Percentiles rank a stretch among this genome's conserved stretches.
Evolutionary conservation across 371 early-diverging fungal genomes (phyloP).

Genomic region (Mortierella sp.): DNA sequence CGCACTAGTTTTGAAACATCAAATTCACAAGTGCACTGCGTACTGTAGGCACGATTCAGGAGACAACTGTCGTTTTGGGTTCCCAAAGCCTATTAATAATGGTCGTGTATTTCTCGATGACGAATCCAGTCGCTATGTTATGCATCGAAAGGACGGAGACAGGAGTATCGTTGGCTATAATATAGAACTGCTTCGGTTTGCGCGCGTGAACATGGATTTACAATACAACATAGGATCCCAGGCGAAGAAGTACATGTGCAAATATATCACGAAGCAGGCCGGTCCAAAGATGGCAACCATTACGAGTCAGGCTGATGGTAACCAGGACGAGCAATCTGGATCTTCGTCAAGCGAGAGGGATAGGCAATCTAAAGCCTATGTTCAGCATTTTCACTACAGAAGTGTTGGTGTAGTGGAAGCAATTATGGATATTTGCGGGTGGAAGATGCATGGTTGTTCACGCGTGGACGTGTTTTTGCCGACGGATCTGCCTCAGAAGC

Average conservation of each 20-base stretch:
- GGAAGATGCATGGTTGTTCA: slow-evolving; percentile 33
- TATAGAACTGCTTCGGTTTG: slow-evolving; percentile 22
- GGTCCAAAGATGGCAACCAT: slow-evolving; percentile 9
- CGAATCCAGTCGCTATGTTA: slow-evolving; percentile 12
- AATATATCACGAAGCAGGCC: slow-evolving; percentile 22
- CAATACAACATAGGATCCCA: slow-evolving; percentile 21
- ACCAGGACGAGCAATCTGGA: not conserved
- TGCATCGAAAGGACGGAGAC: slow-evolving; percentile 14
- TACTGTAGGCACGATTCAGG: slow-evolving; percentile 12
- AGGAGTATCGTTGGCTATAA: slow-evolving; percentile 20
- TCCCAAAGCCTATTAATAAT: slow-evolving; percentile 5
- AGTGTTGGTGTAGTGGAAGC: slow-evolving; percentile 31
- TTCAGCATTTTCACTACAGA: slow-evolving; percentile 26
- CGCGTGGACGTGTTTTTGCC: slow-evolving; percentile 17
- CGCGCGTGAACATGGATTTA: slow-evolving; percentile 30
- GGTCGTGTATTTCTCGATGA: slow-evolving; percentile 1
- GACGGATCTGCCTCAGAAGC: slow-evolving; percentile 16
- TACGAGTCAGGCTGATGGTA: slow-evolving; percentile 1
- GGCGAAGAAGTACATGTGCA: slow-evolving; percentile 29
- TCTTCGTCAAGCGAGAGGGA: not conserved
- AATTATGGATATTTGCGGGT: slow-evolving; percentile 33
- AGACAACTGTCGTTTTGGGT: slow-evolving; percentile 15
- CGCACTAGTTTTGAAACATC: slow-evolving; percentile 24
- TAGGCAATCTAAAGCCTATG: slow-evolving; percentile 13
- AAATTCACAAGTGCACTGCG: slow-evolving; percentile 19